Conservation (phyloP, 331 rosid genomes). For the Arachis monticola region DNA sequence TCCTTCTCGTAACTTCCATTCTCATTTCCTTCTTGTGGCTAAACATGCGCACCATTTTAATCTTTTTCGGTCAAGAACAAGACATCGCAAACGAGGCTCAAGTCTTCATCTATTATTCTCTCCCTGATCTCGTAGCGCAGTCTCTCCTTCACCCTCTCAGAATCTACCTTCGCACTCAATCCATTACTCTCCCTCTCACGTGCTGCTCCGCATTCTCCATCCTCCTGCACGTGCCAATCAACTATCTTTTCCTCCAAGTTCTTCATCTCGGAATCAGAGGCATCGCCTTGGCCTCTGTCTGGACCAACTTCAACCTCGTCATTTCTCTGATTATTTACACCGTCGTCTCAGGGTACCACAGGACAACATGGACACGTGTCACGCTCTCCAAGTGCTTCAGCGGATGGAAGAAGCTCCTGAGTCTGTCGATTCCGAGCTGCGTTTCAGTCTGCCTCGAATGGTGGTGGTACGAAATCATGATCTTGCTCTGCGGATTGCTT, state of each 20-base stretch:
- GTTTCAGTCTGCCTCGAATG: constrained; percentile 78
- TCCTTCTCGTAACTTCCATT: constrained; percentile 56
- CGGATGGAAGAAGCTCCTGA: constrained; percentile 53
- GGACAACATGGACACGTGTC: constrained; percentile 58
- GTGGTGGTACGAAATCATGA: constrained; percentile 95
- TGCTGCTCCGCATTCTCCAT: constrained; percentile 59
- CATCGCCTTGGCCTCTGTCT: constrained; percentile 56
- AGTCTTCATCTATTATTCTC: constrained; percentile 52
- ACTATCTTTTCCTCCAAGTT: constrained; percentile 58
- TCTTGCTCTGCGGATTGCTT: constrained; percentile 64
- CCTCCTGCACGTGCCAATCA: constrained; percentile 70
- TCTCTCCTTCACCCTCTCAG: constrained; percentile 65
- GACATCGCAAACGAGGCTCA: constrained; percentile 68
- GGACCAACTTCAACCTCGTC: constrained; percentile 66
- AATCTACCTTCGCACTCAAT: constrained; percentile 70
- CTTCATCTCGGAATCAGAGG: constrained; percentile 67
- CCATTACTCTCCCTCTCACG: constrained; percentile 68
- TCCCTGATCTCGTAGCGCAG: constrained; percentile 70
- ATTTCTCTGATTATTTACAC: constrained; percentile 52
- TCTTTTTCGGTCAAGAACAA: constrained; percentile 56
- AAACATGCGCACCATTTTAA: constrained; percentile 53
- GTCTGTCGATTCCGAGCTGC: constrained; percentile 71
- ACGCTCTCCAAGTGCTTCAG: constrained; percentile 41
- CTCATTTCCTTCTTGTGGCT: constrained; percentile 59
- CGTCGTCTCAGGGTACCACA: constrained; percentile 43